phyloP scores from a whole-genome alignment of 306 rosid genomes.

The Inga laurina region DNA sequence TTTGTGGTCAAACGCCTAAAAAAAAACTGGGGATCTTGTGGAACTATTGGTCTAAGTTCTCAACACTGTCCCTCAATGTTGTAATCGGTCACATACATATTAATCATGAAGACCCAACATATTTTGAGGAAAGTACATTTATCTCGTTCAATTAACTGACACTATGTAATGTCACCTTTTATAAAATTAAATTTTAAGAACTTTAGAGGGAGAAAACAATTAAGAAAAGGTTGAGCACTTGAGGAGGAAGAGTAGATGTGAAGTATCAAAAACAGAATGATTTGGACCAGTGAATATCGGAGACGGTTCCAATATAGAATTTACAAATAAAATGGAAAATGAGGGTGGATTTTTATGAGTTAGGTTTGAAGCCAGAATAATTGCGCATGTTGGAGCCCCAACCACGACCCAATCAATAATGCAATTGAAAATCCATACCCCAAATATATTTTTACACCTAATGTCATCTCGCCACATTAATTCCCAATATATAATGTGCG shows the following conservation, averaged over 20 bases:
- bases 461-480: background rate
- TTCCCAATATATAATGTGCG: background rate
- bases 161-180: background rate
- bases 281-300: background rate
- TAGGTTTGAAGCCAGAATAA: slow-evolving; percentile 2
- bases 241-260: slow-evolving; percentile 4
- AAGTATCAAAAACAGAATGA: background rate
- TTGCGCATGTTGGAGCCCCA: slow-evolving; percentile 14
- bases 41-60: slow-evolving; percentile 44
- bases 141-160: background rate
- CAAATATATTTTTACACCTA: background rate
- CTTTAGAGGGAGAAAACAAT: background rate
- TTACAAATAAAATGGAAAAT: background rate
- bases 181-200: background rate
- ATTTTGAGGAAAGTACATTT: background rate
- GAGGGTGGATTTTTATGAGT: background rate
- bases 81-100: background rate
- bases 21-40: slow-evolving; percentile 30
- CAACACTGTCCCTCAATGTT: background rate
- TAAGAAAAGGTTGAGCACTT: background rate
- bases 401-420: slow-evolving; percentile 12
- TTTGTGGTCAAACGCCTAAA: slow-evolving; percentile 46
- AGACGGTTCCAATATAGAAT: background rate
- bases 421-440: background rate
- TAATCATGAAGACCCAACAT: background rate